Conservation (phyloP, 1,284 basidiomycete species). For the Athelia sp. region DNA sequence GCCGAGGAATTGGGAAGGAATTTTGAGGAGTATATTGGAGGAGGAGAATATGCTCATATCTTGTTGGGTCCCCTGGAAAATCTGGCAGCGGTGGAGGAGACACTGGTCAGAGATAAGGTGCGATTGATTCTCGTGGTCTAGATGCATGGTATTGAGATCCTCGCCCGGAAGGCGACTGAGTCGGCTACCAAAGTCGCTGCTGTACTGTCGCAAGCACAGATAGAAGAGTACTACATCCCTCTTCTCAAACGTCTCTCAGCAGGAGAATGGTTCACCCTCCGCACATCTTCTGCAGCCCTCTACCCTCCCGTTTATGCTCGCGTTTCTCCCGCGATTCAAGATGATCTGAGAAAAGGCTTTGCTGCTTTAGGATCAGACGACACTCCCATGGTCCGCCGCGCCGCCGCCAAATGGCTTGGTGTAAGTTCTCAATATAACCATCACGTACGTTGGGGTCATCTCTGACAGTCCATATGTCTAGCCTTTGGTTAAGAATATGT, state of each 20-base stretch:
- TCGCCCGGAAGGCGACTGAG: conserved; percentile 75
- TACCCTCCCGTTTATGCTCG: conserved; percentile 91
- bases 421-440: conserved; percentile 44
- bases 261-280: conserved; percentile 99
- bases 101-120: conserved; percentile 97
- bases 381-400: conserved; percentile 98
- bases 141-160: conserved; percentile 5
- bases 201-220: conserved; percentile 74
- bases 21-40: conserved; percentile 94
- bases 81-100: conserved; percentile 96
- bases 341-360: conserved; percentile 88
- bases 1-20: conserved; percentile 94
- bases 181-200: conserved; percentile 91
- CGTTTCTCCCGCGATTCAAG: conserved; percentile 72
- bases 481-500: conserved; percentile 75
- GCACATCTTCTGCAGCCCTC: conserved; percentile 92
- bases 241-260: conserved; percentile 85
- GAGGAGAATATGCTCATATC: conserved; percentile 83
- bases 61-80: conserved; percentile 94
- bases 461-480: conserved; percentile 28
- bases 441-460: neutral
- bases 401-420: conserved; percentile 94
- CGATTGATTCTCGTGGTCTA: conserved; percentile 15
- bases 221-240: conserved; percentile 92
- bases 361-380: conserved; percentile 86